Base-by-base conservation (phyloP, 2,329 filamentous ascomycete species). In the Fusarium staphyleae region DNA sequence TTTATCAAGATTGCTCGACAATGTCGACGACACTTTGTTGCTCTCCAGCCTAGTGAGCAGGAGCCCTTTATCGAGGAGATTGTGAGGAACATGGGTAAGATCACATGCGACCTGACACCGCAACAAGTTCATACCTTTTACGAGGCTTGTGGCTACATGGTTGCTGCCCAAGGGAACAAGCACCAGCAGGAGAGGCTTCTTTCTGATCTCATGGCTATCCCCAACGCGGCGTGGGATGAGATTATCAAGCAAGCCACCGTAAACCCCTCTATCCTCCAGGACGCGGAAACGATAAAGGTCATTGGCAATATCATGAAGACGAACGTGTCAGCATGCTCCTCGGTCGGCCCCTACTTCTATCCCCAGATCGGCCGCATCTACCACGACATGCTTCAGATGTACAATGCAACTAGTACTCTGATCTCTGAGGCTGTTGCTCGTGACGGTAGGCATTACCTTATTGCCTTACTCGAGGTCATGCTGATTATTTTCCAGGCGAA, bases 281-380 rank as follows among this genome's bases (percentile, higher is more conserved):
- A 98, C 69, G 81, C 87, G 10, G 93, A 99, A 66, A 96, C 93
- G 1, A 98, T 99, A 78, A 99, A 99, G 80, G 88, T 99, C 64
- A 93, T 99, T 59, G 95, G 95, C 63, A 99, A 99, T 76, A 97
- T 99, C 72, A 99, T 99, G 95, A 99, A 99, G 84, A 99, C 95
- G 1, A 99, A 99, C 68, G 95, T 99, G 4, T 93, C 96, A n/a
- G 95, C 95, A 29, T 99, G 95, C 74, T 91, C 90, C 29, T 98
- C 95, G 1, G 95, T 99, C 52, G 95, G 96, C 28, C 87, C 91
- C 45, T 99, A 98, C 77, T 99, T 99, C 75, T 97, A 96, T 70
- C 93, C 95, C 11, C 95, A 99, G 72, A 96, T 99, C 66, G 95
- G 93, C 33, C 89, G 92, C 51, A 98, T 99, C 66, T 99, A 98